A percentile compares a stretch with the other conserved stretches of the same genome.
phyloP scores from a whole-genome alignment of 305 asterid species.

The Fraxinus xanthoxyloides region DNA sequence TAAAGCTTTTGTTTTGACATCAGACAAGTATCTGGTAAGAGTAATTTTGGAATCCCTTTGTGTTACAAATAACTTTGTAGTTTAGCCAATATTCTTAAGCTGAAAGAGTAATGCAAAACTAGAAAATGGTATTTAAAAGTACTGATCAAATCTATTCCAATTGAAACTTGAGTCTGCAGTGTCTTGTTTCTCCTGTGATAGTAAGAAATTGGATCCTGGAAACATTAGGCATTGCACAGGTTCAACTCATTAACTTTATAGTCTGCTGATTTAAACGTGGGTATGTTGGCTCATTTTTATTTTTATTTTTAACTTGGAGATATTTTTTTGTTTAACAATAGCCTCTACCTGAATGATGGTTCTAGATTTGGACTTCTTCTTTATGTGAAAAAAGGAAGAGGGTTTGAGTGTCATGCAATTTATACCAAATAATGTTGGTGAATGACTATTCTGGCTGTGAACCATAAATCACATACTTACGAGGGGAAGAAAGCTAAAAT shows the following conservation, averaged over 20 bases:
- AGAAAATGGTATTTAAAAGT: background rate
- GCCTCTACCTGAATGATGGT: background rate
- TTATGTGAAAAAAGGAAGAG: background rate
- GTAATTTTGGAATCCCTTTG: background rate
- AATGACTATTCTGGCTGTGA: background rate
- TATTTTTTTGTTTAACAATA: background rate
- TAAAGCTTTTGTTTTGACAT: background rate
- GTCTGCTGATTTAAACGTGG: background rate
- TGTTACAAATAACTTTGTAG: background rate
- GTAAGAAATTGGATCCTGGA: background rate
- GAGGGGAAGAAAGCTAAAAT: background rate
- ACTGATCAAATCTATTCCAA: background rate
- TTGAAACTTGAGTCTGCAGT: background rate
- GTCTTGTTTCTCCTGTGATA: background rate
- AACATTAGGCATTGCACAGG: background rate
- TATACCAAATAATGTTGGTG: background rate
- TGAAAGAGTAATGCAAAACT: background rate
- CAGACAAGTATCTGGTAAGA: background rate
- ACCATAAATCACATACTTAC: background rate
- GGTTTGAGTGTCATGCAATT: background rate
- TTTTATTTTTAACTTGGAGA: background rate
- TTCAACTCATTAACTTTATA: background rate
- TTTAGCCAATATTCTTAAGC: background rate
- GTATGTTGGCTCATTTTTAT: background rate
- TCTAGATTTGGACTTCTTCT: background rate